These are phyloP conservation scores for Exophiala sp. DNA, from an alignment of 2,329 filamentous ascomycete species.

Conservation along the genomic window DNA sequence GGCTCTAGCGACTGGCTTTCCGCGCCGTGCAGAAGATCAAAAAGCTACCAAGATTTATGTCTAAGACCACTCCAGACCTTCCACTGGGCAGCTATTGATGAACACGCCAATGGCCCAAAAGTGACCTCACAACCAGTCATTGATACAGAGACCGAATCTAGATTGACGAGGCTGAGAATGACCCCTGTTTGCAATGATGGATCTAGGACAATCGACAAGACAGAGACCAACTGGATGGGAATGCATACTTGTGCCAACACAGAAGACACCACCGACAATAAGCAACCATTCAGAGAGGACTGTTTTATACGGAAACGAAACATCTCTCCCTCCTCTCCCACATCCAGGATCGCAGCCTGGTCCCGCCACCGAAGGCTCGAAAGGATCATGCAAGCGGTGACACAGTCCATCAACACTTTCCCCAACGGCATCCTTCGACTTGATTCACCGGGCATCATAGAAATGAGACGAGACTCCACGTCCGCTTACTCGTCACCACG, in stretches of 20 bases:
- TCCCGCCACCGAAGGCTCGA: constrained; percentile 15
- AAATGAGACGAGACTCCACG: constrained; percentile 2
- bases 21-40: constrained; percentile 8
- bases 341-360: constrained; percentile 7
- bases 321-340: constrained; percentile 5
- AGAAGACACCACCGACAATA: not conserved
- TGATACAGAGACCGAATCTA: too few relatives aligned
- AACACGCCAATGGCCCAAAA: too few relatives aligned
- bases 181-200: too few relatives aligned
- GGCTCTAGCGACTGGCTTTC: not conserved
- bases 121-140: too few relatives aligned
- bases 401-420: constrained; percentile 19
- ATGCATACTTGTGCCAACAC: not conserved
- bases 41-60: constrained; percentile 2
- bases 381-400: constrained; percentile 13
- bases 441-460: constrained; percentile 12
- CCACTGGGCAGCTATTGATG: too few relatives aligned
- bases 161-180: too few relatives aligned
- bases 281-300: not conserved
- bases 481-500: too few relatives aligned
- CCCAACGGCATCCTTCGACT: constrained; percentile 17
- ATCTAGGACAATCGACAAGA: too few relatives aligned
- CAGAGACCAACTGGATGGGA: not conserved
- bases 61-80: too few relatives aligned
- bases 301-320: not conserved